Evolutionary conservation across 108 stramenopile species (phyloP).

Genomic region (Pseudonitzschia multistriata): DNA sequence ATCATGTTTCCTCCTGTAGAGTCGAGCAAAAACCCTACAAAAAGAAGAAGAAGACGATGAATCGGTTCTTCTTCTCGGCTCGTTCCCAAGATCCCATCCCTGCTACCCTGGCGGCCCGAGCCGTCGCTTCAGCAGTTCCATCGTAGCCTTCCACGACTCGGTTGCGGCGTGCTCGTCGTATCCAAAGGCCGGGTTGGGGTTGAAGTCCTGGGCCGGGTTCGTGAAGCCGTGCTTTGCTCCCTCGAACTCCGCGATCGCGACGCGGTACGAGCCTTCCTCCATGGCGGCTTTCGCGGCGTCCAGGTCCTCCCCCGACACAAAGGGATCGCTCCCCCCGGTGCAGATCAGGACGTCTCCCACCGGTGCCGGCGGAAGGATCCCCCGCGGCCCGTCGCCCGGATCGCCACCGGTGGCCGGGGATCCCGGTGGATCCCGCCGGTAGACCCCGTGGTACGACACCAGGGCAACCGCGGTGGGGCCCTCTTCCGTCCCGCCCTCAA

Average conservation of each 20-base stretch:
- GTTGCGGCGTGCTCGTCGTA: conserved; percentile 49
- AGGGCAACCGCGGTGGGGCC: conserved; percentile 30
- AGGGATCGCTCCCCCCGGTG: conserved; percentile 67
- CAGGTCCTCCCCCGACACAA: conserved; percentile 49
- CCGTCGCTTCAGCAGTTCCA: neutral
- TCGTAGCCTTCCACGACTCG: conserved; percentile 10
- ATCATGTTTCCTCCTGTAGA: too few species aligned
- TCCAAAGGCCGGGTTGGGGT: conserved; percentile 56
- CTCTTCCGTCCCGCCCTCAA: neutral
- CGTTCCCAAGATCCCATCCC: too few species aligned
- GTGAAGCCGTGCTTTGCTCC: conserved; percentile 73
- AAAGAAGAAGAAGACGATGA: too few species aligned
- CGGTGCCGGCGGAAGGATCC: neutral
- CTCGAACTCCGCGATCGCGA: conserved; percentile 32
- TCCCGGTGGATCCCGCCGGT: conserved; percentile 37
- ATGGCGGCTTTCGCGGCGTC: conserved; percentile 37
- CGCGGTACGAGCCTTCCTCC: conserved; percentile 21
- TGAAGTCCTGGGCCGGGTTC: conserved; percentile 75
- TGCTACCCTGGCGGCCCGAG: too few species aligned
- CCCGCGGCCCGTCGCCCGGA: neutral
- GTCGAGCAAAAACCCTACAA: too few species aligned
- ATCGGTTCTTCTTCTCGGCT: too few species aligned
- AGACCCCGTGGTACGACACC: conserved; percentile 76
- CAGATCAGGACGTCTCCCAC: conserved; percentile 46
- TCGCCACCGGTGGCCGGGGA: neutral